phyloP scores from a whole-genome alignment of 495 filamentous ascomycete genomes.

The Trichodelitschia bisporula region DNA sequence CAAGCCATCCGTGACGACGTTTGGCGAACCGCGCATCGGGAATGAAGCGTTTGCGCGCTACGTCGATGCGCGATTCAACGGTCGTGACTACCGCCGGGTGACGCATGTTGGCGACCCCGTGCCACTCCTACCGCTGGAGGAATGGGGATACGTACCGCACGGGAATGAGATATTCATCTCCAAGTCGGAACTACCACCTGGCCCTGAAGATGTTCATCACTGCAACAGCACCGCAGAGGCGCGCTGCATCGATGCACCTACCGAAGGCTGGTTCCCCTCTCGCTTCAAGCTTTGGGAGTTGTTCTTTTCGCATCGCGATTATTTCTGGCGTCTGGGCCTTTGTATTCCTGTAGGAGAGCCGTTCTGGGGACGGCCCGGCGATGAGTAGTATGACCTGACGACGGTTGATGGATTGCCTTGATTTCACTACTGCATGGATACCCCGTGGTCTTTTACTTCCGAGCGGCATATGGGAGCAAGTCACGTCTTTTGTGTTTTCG shows the following conservation, averaged over 20 bases:
- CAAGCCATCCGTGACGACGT: constrained; percentile 61
- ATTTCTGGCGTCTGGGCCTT: constrained; percentile 80
- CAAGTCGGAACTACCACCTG: constrained; percentile 40
- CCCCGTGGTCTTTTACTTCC: no score
- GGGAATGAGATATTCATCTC: constrained; percentile 70
- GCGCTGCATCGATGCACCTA: constrained; percentile 30
- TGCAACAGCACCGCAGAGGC: constrained; percentile 51
- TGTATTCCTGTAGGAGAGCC: constrained; percentile 74
- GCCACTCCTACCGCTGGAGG: constrained; percentile 55
- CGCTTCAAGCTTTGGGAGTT: constrained; percentile 62
- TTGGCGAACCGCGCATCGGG: constrained; percentile 73
- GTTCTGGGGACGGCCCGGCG: no score
- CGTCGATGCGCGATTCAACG: constrained; percentile 37
- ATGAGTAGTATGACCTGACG: no score
- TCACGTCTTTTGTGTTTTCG: no score
- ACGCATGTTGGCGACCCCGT: constrained; percentile 78
- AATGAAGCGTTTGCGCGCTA: constrained; percentile 47
- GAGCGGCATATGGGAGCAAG: no score
- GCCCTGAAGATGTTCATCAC: constrained; percentile 33
- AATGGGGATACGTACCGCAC: constrained; percentile 76
- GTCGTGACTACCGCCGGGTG: constrained; percentile 41
- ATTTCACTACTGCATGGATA: no score
- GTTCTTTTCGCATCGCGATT: constrained; percentile 88
- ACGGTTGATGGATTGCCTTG: no score
- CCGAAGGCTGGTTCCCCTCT: constrained; percentile 23